Conservation (phyloP, 2,329 filamentous ascomycete species). For the Mycosphaerella arachidis region DNA sequence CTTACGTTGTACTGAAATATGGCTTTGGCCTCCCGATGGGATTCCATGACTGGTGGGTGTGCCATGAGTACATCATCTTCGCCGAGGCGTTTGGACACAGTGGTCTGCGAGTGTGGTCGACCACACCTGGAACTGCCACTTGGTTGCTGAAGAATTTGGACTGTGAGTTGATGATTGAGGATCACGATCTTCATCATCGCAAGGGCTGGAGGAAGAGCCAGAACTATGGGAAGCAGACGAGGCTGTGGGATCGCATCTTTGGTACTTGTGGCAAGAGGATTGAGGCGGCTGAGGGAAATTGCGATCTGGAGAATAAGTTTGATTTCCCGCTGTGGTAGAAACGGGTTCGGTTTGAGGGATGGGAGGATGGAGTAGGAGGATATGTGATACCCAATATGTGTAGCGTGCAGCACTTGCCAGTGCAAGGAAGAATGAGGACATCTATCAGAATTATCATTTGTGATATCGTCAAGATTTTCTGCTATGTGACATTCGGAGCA, state of each 20-base stretch:
- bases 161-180: slow-evolving; percentile 41
- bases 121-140: slow-evolving; percentile 34
- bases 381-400: not conserved
- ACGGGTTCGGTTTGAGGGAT: not conserved
- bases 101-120: slow-evolving; percentile 37
- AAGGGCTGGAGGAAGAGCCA: slow-evolving; percentile 38
- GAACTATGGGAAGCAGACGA: slow-evolving; percentile 40
- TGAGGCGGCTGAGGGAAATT: not conserved
- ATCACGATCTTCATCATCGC: slow-evolving; percentile 40
- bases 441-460: too few relatives aligned
- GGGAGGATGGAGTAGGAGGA: not conserved
- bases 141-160: slow-evolving; percentile 34
- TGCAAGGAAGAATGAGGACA: not conserved
- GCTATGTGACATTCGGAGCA: not conserved
- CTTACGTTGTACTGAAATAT: slow-evolving; percentile 36
- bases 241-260: slow-evolving; percentile 7
- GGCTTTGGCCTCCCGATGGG: slow-evolving; percentile 41
- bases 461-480: too few relatives aligned
- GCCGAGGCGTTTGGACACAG: slow-evolving; percentile 39
- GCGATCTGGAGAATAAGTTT: slow-evolving; percentile 3
- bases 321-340: slow-evolving; percentile 7
- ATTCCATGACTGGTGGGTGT: slow-evolving; percentile 48
- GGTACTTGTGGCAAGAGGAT: slow-evolving; percentile 5
- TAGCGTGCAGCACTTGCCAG: not conserved
- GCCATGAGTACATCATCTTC: slow-evolving; percentile 43